Evolutionary conservation across 2,329 filamentous ascomycete species (phyloP).

Genomic region (Seiridium cupressi): DNA sequence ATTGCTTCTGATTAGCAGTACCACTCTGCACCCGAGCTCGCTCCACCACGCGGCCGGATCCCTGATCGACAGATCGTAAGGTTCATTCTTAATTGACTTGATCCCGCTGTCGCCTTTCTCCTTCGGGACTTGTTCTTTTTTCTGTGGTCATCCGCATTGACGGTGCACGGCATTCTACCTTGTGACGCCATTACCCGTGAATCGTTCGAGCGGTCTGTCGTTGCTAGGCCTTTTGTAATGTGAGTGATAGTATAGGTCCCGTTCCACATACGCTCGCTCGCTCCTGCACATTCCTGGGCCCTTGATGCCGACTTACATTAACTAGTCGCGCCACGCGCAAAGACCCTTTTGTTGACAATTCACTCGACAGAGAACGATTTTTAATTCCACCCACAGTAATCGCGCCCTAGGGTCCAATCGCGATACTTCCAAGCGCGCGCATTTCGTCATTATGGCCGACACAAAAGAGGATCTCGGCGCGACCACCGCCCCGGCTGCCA

Average conservation of each 20-base stretch:
- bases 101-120: background rate
- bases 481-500: conserved; percentile 4
- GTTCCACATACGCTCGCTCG: too few relatives aligned
- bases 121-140: background rate
- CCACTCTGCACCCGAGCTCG: background rate
- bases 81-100: background rate
- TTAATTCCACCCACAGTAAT: too few relatives aligned
- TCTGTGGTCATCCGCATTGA: background rate
- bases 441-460: background rate
- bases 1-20: background rate
- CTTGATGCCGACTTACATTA: too few relatives aligned
- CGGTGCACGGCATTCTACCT: background rate
- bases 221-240: background rate
- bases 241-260: background rate
- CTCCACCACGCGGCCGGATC: background rate
- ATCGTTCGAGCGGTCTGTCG: background rate
- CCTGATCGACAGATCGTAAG: conserved; percentile 1
- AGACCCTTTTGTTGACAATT: too few relatives aligned
- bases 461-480: background rate
- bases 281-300: too few relatives aligned
- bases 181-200: background rate
- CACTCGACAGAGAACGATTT: too few relatives aligned
- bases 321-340: too few relatives aligned
- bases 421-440: too few relatives aligned
- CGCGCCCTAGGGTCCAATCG: too few relatives aligned